Base-by-base conservation (phyloP, 1,284 basidiomycete genomes). In the Ustilago bromivora region DNA sequence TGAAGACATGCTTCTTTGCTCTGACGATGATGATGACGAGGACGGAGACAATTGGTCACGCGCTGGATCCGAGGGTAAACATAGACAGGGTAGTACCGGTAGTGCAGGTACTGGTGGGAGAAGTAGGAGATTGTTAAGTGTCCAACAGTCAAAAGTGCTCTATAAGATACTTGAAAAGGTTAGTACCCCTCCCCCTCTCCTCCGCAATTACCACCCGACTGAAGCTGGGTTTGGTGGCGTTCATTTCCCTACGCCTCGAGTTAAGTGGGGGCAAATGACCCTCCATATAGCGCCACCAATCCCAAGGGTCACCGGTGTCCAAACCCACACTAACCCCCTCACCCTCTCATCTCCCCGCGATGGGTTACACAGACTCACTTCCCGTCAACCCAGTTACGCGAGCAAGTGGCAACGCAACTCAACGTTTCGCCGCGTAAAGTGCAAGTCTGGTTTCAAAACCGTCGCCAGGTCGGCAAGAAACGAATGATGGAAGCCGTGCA, bases 401-500 rank as follows among this genome's bases (percentile, higher is more conserved):
- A 83, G 58, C 66, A 63, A 8, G 76, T 76, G 2, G 80, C 82
- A 2, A 43, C 58, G 1, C 59, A 82, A 57, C 67, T 83, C 8
- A 69, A 73, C 12, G 70, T 83, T 9, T 74, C 74, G 1, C 76
- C 82, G 0, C 62, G 82, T 2, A 83, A 83, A 52, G 82, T 83
- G 1, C 82, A 83, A 35, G 68, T 76, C 5, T 76, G 74, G 74
- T 76, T 76, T 31, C 74, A 76, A 40, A 76, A 76, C 54, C 36
- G 74, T 2, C 61, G 74, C 11, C 74, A 76, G 41, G 74, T 76
- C 1, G 74, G 69, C 51, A 72, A 77, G 15, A 73, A 73, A 54
- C 57, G 62, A 38, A 77, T 72, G 75, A 67, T 76, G 49, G 73
- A 76, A 52, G 65, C 68, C 8, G 61, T 76, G 5, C 57, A 43